Evolutionary conservation across 257 asterid genomes (phyloP), one percentile per base, ranked within the genome.

Genomic region (Henckelia pumila): DNA sequence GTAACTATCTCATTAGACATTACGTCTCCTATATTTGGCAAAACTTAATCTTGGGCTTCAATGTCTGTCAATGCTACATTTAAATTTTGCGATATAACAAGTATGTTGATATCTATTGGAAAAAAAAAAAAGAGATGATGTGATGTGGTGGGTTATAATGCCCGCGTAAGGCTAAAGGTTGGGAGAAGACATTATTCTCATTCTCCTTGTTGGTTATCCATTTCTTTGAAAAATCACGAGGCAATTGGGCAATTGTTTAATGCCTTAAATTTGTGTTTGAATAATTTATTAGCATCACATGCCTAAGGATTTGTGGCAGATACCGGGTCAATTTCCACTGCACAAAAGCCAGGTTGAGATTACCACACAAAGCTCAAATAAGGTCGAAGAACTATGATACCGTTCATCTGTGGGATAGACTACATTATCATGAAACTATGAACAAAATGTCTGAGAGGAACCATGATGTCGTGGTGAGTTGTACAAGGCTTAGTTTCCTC

Each of bases 401-500:
- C 63, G 85, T 93, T 69, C 92, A 97, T 21, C 74, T 94, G 71
- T 79, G 79, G 82, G 97, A 94, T 76, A 86, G 80, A 76, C 88
- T 94, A 56, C 96, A 67, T 75, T 91, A 88, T 74, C 85, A 87
- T 33, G 97, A 91, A 77, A 88, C 99, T 61, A 95, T 88, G 78
- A 94, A 87, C 75, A 84, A 94, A 83, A 91, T 94, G 99, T 94
- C 96, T 61, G 96, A 88, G 71, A 84, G 99, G 79, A 94, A 91
- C 79, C 99, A 94, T 82, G 95, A 91, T 84, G 83, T 89, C 47
- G 74, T 86, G 20, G 99, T 88, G 75, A 81, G 89, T 68, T 70
- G 47, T 84, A 59, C 56, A n/a, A 75, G 66, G 64, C 64, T 64
- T 72, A 17, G 26, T 64, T 58, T 53, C 50, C n/a, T 66, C 25